These are phyloP conservation scores for Pseudocercospora macadamiae DNA, from an alignment of 2,329 filamentous ascomycete genomes.

Conservation along the genomic window DNA sequence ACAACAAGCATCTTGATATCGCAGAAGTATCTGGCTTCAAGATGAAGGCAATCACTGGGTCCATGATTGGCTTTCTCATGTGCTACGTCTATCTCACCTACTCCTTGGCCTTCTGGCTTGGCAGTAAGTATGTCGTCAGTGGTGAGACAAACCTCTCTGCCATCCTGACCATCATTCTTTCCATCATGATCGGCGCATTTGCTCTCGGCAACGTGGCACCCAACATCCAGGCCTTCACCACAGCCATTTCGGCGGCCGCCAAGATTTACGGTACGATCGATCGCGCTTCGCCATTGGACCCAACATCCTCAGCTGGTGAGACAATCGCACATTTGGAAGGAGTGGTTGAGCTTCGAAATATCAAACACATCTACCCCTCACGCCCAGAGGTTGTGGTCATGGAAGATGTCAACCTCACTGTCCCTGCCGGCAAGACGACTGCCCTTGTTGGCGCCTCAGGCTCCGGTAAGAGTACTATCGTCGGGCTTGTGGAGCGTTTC, in stretches of 20 bases:
- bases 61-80: constrained; percentile 86
- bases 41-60: constrained; percentile 70
- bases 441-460: constrained; percentile 93
- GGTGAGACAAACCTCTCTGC: constrained; percentile 68
- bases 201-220: constrained; percentile 85
- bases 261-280: constrained; percentile 97
- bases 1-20: constrained; percentile 72
- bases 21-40: constrained; percentile 78
- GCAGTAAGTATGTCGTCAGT: constrained; percentile 71
- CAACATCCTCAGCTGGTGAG: constrained; percentile 69
- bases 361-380: constrained; percentile 94
- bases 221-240: constrained; percentile 83
- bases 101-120: constrained; percentile 86
- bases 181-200: constrained; percentile 91
- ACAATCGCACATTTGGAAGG: constrained; percentile 75
- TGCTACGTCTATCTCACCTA: constrained; percentile 84
- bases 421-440: constrained; percentile 89
- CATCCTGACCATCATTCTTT: constrained; percentile 83
- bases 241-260: constrained; percentile 76
- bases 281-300: constrained; percentile 80
- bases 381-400: constrained; percentile 88
- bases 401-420: constrained; percentile 74
- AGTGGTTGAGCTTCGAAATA: constrained; percentile 74
- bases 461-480: constrained; percentile 91
- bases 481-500: constrained; percentile 90